Evolutionary conservation across 192 early-diverging fungal genomes (phyloP).

Genomic region (Linnemannia elongata): DNA sequence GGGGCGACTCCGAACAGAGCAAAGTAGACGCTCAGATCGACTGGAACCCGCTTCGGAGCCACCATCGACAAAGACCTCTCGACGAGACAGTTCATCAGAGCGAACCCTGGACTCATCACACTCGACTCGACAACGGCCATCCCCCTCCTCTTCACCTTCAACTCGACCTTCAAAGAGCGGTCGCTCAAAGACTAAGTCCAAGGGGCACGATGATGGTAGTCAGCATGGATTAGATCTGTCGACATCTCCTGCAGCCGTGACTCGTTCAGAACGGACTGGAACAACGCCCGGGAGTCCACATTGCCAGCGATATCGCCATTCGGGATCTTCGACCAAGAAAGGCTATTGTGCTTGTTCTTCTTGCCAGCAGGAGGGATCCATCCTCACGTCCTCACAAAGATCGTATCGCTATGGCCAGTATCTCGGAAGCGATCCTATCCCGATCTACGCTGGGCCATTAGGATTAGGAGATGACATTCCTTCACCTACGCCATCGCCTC

Average conservation of each 20-base stretch:
- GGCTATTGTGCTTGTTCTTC: conserved; percentile 15
- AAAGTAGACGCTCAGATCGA: background rate
- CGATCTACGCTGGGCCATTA: conserved; percentile 45
- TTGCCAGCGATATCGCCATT: conserved; percentile 17
- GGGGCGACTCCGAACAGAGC: background rate
- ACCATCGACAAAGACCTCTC: background rate
- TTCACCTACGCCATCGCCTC: conserved; percentile 49
- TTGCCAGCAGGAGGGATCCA: conserved; percentile 20
- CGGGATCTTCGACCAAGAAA: conserved; percentile 20
- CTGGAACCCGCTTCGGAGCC: background rate
- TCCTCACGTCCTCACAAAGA: conserved; percentile 22
- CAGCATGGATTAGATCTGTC: background rate
- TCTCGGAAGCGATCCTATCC: conserved; percentile 36
- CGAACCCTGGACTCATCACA: background rate
- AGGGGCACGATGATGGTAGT: background rate
- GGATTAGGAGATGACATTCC: conserved; percentile 52
- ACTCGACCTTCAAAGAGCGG: conserved; percentile 4
- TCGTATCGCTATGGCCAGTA: conserved; percentile 46
- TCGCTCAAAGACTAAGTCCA: conserved; percentile 8
- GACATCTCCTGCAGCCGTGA: background rate
- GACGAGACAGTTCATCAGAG: background rate
- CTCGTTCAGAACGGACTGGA: conserved; percentile 12
- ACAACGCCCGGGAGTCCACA: conserved; percentile 2
- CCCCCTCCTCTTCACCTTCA: background rate
- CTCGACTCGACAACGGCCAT: background rate